Conservation (phyloP, 345 rosid genomes). For the Eucalyptus tenuipes region DNA sequence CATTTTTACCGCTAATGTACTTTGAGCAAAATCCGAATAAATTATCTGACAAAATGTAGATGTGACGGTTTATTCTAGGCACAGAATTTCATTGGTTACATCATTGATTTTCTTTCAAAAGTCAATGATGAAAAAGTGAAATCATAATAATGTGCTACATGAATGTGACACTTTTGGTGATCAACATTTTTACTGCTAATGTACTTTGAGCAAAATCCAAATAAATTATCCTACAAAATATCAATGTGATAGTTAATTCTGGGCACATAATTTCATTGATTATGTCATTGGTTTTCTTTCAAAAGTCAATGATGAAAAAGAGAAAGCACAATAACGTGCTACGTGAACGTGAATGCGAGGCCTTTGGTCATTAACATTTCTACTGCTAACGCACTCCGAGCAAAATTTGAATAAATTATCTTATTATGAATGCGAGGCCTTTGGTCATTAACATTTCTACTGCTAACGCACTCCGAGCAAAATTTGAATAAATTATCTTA, state of each 20-base stretch:
- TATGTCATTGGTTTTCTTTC: not conserved
- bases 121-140: not conserved
- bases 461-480: too few relatives aligned
- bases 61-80: fast-evolving
- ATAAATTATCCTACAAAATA: too few relatives aligned
- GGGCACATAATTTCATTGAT: too few relatives aligned
- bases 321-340: not conserved
- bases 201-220: too few relatives aligned
- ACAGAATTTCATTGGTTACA: not conserved
- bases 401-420: not conserved
- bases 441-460: not conserved
- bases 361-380: not conserved
- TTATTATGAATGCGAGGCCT: not conserved
- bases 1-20: not conserved
- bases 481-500: not conserved
- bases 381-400: fast-evolving
- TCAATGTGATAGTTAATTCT: too few relatives aligned
- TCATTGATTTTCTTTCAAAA: not conserved
- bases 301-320: not conserved
- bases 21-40: too few relatives aligned
- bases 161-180: too few relatives aligned
- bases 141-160: too few relatives aligned
- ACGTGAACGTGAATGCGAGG: not conserved
- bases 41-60: too few relatives aligned
- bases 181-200: too few relatives aligned